These are phyloP conservation scores for Pittosporum tobira DNA, from an alignment of 129 eudicot species.

Conservation along the genomic window DNA sequence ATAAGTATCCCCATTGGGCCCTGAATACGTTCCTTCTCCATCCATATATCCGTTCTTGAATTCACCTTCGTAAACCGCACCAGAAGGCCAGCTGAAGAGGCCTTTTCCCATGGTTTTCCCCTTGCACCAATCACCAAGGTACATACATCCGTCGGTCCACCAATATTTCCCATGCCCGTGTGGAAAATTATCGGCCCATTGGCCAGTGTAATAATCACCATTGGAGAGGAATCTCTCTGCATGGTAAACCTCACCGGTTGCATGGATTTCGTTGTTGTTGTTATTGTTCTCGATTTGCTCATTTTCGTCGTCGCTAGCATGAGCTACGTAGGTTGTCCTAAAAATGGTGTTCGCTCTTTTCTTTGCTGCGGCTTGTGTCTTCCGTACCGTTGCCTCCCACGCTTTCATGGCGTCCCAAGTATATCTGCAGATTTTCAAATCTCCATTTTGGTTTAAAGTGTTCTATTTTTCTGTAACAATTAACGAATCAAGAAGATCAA, in stretches of 20 bases:
- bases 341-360: slow-evolving; percentile 75
- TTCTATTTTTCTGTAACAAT: too few species aligned
- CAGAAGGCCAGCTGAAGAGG: slow-evolving; percentile 86
- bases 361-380: slow-evolving; percentile 75
- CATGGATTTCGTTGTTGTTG: slow-evolving; percentile 30
- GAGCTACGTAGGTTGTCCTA: slow-evolving; percentile 48
- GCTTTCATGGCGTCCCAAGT: slow-evolving; percentile 78
- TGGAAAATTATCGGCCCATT: slow-evolving; percentile 71
- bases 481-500: too few species aligned
- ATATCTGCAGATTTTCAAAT: slow-evolving; percentile 3
- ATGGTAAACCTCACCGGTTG: slow-evolving; percentile 44
- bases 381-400: slow-evolving; percentile 89
- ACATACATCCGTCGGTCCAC: slow-evolving; percentile 98
- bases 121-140: slow-evolving; percentile 73
- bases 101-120: slow-evolving; percentile 88
- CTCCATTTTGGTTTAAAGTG: slow-evolving; percentile 4
- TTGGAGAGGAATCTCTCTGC: slow-evolving; percentile 44
- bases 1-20: slow-evolving; percentile 63
- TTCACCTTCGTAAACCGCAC: slow-evolving; percentile 77
- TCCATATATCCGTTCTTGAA: slow-evolving; percentile 92
- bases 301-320: slow-evolving; percentile 35
- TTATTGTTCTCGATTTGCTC: slow-evolving; percentile 23
- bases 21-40: slow-evolving; percentile 71
- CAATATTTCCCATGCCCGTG: slow-evolving; percentile 84
- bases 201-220: slow-evolving; percentile 80